phyloP scores from a whole-genome alignment of 371 early-diverging fungal species.

The Blakeslea trispora region DNA sequence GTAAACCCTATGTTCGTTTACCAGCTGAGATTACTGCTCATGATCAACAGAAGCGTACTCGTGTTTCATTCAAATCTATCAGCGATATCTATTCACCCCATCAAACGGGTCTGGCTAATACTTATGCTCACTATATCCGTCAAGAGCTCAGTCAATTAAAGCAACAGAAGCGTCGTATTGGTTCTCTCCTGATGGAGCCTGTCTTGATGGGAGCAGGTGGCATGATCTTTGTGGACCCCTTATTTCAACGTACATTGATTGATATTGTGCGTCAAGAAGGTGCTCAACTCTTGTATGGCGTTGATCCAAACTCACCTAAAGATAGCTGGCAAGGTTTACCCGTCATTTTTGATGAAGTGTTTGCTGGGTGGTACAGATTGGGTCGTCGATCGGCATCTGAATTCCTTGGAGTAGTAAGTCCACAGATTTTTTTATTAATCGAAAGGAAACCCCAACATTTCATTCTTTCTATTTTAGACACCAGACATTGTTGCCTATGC shows the following conservation, averaged over 20 bases:
- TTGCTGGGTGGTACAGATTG: constrained; percentile 79
- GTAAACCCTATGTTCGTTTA: constrained; percentile 50
- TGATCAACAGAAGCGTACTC: constrained; percentile 5
- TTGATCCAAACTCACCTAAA: constrained; percentile 14
- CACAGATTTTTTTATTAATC: too few species aligned
- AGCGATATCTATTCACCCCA: constrained; percentile 41
- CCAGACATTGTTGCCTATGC: constrained; percentile 85
- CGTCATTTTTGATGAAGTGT: constrained; percentile 85
- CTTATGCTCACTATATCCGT: constrained; percentile 57
- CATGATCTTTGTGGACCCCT: constrained; percentile 84
- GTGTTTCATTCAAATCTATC: constrained; percentile 33
- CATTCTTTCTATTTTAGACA: constrained; percentile 32
- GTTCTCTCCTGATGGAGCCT: constrained; percentile 80
- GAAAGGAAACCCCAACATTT: constrained; percentile 4
- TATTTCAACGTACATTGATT: constrained; percentile 72
- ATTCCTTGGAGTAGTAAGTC: constrained; percentile 66
- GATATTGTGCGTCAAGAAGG: constrained; percentile 60
- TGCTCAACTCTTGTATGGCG: constrained; percentile 32
- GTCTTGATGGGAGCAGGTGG: constrained; percentile 84
- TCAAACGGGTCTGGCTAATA: constrained; percentile 29
- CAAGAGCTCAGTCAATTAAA: constrained; percentile 41
- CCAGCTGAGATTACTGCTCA: constrained; percentile 33
- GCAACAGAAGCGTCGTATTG: constrained; percentile 60
- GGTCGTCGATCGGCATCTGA: constrained; percentile 67
- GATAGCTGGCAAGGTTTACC: constrained; percentile 65